Evolutionary conservation across 768 basidiomycete genomes (phyloP), one percentile per base, ranked within the genome.

Genomic region (Chalciporus sphaerocephalus): DNA sequence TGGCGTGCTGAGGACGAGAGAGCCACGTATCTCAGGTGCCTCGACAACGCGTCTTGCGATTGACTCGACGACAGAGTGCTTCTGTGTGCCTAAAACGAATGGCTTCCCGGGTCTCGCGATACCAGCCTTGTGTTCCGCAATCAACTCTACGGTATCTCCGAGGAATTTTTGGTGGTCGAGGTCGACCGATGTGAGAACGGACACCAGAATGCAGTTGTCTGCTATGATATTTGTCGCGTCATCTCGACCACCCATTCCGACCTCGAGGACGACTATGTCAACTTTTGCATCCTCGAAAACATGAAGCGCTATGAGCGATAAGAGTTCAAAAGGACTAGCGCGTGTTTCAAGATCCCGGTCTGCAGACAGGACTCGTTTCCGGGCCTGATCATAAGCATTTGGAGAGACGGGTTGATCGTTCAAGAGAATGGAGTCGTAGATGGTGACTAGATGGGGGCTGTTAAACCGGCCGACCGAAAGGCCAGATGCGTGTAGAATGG

Each of bases 201-300:
- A 90, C 2, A 84, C 80, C 24, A 92, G 65, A 33, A 94, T 76
- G 40, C 69, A 69, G 1, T 76, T 71, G 36, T 85, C 78, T 2
- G 88, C 78, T 16, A 98, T 79, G 43, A 87, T 76, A 61, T 99
- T 99, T 3, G 96, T 99, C 16, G 96, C 95, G 62, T 98, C 96
- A 40, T 85, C 67, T 3, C 80, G 74, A 5, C 96, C 96, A 0
- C 96, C 96, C 86, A 99, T 85, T 0, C 96, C 95, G 9, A 92
- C 94, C 68, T 99, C 95, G 35, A 96, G 66, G 9, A 98, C 80
- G 17, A 83, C 85, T 30, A 97, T 57, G 53, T 97, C 94, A 6
- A 94, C 74, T n/a, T 67, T 53, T 2, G 69, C 69, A 7, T 67
- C 66, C 59, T 93, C 84, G 57, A 99, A 92, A 36, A 90, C 64